Base-by-base conservation (phyloP, 352 stramenopile species). In the Phytophthora citrophthora region DNA sequence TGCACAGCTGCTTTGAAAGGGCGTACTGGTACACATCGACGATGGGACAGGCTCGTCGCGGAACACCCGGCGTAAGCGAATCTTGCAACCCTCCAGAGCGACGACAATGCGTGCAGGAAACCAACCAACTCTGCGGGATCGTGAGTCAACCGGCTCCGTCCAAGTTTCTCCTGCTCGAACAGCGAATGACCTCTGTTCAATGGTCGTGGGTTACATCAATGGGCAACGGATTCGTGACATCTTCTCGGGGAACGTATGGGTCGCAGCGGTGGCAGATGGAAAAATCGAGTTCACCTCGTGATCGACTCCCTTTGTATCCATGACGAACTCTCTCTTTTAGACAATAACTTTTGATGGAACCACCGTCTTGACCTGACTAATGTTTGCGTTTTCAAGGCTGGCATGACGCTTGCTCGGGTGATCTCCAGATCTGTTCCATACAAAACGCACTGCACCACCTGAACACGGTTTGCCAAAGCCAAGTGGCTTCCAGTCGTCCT, bases 241-340 rank as follows among this genome's bases (percentile, higher is more conserved):
- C 51, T 68, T 61, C 51, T 54, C 13, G 16, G 43, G 34, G 34
- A 68, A 36, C 60, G 52, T 13, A 68, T 68, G 52, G 60, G 45
- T 15, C 12, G 24, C 26, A 24, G 20, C 12, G 7, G 1, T 0
- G 18, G 29, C 58, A 61, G 58, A 51, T 66, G 58, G 49, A 49
- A 38, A 32, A 52, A 64, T 20, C 47, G 47, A 51, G 20, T 26
- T 43, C 32, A 63, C 41, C 24, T 15, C 5, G 5, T 31, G 23
- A 16, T 41, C 11, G 12, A 41, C 34, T 47, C 8, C 40, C 0
- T 9, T 32, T 32, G 29, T 11, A 6, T 11, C 29, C 29, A 15
- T 4, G 29, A 34, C 4, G 7, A 34, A 13, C 8, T 34, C 29
- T 34, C 29, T 34, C 29, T 3, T 32, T 2, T 9, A 32, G 27